A percentile compares a stretch with the other conserved stretches of the same genome.
Evolutionary conservation across 23 red algal genomes (phyloP).

Genomic region (Gracilariopsis chorda): DNA sequence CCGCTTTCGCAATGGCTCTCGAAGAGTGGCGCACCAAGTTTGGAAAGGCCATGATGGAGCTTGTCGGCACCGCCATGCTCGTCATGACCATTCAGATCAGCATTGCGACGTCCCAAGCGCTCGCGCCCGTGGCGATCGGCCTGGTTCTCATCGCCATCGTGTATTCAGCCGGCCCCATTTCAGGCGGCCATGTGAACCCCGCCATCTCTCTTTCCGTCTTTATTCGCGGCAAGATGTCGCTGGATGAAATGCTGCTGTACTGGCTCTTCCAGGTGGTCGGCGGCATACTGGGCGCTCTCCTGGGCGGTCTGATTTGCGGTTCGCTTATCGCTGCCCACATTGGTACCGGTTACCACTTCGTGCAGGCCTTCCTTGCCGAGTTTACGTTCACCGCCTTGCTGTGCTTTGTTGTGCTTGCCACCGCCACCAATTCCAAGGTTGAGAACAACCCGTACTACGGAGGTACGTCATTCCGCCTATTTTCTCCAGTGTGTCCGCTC

Average conservation of each 20-base stretch:
- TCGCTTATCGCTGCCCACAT: constrained; percentile 3
- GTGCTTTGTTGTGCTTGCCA: constrained; percentile 61
- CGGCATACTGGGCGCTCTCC: constrained; percentile 55
- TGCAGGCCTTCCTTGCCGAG: constrained; percentile 80
- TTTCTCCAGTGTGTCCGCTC: too few relatives aligned
- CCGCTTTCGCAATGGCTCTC: constrained; percentile 17
- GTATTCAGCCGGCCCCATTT: constrained; percentile 56
- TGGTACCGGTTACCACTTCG: constrained; percentile 20
- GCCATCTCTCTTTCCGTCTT: constrained; percentile 67
- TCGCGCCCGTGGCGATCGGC: constrained; percentile 55
- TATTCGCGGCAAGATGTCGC: constrained; percentile 52
- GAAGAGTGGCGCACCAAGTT: constrained; percentile 69
- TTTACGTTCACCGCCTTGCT: constrained; percentile 57
- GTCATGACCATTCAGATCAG: constrained; percentile 67
- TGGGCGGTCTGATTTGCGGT: constrained; percentile 61
- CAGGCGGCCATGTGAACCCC: constrained; percentile 72
- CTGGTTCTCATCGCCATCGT: constrained; percentile 59
- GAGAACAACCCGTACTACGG: constrained; percentile 72
- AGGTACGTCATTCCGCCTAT: too few relatives aligned
- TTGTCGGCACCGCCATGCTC: constrained; percentile 66
- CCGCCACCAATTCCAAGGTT: constrained; percentile 32
- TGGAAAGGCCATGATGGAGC: constrained; percentile 61
- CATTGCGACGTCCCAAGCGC: not conserved
- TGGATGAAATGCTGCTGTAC: constrained; percentile 56
- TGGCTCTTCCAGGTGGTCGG: constrained; percentile 66